Base-by-base conservation (phyloP, 228 moss, liverwort and hornwort species). In the Sphagnum fallax region DNA sequence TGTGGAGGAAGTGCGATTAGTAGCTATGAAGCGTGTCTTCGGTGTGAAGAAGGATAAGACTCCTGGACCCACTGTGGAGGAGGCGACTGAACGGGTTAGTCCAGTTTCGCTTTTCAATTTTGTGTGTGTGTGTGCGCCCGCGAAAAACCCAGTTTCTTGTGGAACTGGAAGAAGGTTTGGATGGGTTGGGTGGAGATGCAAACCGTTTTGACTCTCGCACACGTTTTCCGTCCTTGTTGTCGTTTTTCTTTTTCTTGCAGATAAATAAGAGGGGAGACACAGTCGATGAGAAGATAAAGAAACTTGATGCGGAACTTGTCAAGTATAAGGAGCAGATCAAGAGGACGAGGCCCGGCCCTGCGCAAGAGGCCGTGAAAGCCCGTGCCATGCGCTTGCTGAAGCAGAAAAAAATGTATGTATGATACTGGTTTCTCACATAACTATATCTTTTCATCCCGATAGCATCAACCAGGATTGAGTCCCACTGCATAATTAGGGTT, bases 371-470 rank as follows among this genome's bases (percentile, higher is more conserved):
- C 8, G 75, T 91, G 71, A 98, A 98, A 71, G 90, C 93, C 9
- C 90, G 97, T 62, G 97, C 97, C 15, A 98, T 98, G 93, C 90
- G 93, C 69, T 87, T 92, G 74, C 51, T 98, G 64, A 93, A 93
- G 84, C 93, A 93, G 64, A 98, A 98, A 57, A 93, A 93, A 75
- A 83, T 93, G 97, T 83, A 83, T 67, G 79, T 32, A 32, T 32
- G 32, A 2, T 32, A 1, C 32, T 32, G 32, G 32, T 32, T 32
- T 32, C 32, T 32, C 32, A 32, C 32, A 32, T 32, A 32, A 1
- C 32, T 32, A 32, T 32, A 32, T 32, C 32, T 32, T 32, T 32
- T 32, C 2, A 32, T 32, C 32, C 32, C 2, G 32, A 32, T 32
- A 3, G 32, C 2, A 32, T 32, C 32, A 32, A 32, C 32, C 32